These are phyloP conservation scores for Blastobotrys elegans DNA, from an alignment of 1,139 yeast species.

Conservation along the genomic window DNA sequence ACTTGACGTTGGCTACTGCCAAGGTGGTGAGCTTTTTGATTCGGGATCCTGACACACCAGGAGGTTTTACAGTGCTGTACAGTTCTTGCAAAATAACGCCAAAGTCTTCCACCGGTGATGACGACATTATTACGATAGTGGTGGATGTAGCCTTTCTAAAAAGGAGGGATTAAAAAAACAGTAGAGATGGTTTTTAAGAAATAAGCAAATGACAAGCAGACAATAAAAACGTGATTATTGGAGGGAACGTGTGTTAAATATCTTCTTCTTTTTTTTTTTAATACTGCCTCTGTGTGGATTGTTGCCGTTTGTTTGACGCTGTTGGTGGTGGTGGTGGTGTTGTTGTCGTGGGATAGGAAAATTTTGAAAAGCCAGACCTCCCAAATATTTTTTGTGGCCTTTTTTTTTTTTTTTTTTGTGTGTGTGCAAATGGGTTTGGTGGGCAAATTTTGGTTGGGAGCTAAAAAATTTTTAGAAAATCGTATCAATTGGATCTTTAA, in stretches of 20 bases:
- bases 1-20: slow-evolving; percentile 63
- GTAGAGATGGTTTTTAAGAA: neutral
- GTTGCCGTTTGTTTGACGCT: neutral
- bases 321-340: too few relatives aligned
- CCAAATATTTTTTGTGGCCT: too few relatives aligned
- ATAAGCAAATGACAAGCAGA: neutral
- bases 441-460: too few relatives aligned
- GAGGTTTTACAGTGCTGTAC: slow-evolving; percentile 63
- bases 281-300: neutral
- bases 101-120: slow-evolving; percentile 48
- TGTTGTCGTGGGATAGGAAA: too few relatives aligned
- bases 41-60: slow-evolving; percentile 95
- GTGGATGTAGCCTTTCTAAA: neutral
- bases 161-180: neutral
- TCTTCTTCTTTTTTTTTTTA: too few relatives aligned
- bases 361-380: too few relatives aligned
- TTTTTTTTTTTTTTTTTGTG: too few relatives aligned
- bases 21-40: slow-evolving; percentile 78
- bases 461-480: too few relatives aligned
- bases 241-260: too few relatives aligned
- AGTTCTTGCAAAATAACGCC: slow-evolving; percentile 69
- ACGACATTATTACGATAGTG: neutral
- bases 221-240: neutral
- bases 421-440: too few relatives aligned
- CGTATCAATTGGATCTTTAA: too few relatives aligned